Conservation (phyloP, 164 flowering plant species). For the Hamamelis virginiana region DNA sequence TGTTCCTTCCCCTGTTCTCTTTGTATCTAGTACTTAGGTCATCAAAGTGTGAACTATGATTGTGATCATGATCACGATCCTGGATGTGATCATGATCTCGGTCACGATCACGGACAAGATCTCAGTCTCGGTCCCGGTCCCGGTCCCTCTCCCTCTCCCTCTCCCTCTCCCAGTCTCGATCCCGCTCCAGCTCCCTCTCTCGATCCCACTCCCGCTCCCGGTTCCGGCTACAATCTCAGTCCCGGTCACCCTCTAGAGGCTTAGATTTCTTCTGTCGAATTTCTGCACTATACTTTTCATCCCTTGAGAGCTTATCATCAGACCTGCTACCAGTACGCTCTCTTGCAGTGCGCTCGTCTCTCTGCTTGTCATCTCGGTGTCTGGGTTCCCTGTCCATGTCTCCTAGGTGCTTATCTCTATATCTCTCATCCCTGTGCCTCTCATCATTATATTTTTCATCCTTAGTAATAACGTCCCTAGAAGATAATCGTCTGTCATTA, state of each 20-base stretch:
- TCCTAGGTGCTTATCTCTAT: constrained; percentile 28
- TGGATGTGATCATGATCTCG: constrained; percentile 3
- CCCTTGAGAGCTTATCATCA: constrained; percentile 28
- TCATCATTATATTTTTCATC: constrained; percentile 31
- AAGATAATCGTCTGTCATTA: constrained; percentile 19
- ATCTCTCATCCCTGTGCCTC: constrained; percentile 30
- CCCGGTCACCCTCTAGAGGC: constrained; percentile 21
- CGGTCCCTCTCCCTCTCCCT: constrained; percentile 3
- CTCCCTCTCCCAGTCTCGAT: neutral
- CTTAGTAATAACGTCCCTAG: constrained; percentile 27
- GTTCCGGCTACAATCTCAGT: constrained; percentile 16
- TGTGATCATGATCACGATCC: constrained; percentile 1
- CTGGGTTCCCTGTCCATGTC: constrained; percentile 25
- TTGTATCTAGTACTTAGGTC: constrained; percentile 20
- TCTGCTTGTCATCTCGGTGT: constrained; percentile 30
- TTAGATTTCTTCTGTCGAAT: constrained; percentile 28
- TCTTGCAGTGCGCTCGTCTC: constrained; percentile 28
- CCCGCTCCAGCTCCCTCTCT: constrained; percentile 4
- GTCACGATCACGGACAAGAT: constrained; percentile 12
- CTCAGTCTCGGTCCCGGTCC: constrained; percentile 14
- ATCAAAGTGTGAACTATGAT: constrained; percentile 23
- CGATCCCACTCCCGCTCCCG: constrained; percentile 16
- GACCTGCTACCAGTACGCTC: constrained; percentile 24
- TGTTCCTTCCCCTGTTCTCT: constrained; percentile 32
- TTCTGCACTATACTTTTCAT: constrained; percentile 29